Base-by-base conservation (phyloP, 1,284 basidiomycete genomes). In the Ceratobasidium sp. region DNA sequence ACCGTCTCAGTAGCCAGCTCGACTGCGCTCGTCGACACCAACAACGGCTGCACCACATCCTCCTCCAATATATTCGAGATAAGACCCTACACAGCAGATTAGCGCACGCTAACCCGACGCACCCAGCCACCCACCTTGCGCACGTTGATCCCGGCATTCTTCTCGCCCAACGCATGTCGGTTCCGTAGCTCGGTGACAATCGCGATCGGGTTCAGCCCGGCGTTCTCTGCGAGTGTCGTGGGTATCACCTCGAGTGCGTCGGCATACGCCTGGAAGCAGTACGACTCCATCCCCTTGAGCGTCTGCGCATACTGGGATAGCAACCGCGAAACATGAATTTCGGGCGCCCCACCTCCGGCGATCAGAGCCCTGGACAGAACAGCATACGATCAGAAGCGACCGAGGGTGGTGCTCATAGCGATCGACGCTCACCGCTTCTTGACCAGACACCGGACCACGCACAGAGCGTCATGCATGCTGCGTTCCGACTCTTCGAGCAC, bases 181-280 rank as follows among this genome's bases (percentile, higher is more conserved):
- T 99, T 99, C 76, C 97, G 88, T 73, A 99, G 84, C 81, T 99
- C 97, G 38, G 97, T 99, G 67, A 99, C 96, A 78, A 99, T 99
- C 16, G 94, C 91, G 76, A 99, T 98, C 6, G 97, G 95, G 83
- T 99, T 98, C 75, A 99, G 84, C 60, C 97, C 97, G 9, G 97
- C 97, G 79, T 99, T 99, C 83, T 99, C 97, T 11, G 97, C 97
- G 9, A 99, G 86, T 0, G 97, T 99, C 2, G 93, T 98, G 1
- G 97, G 97, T 77, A 99, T 98, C 74, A 99, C 91, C 82, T 99
- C 97, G 72, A 99, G 87, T 5, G 97, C 95, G 79, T 99, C 97
- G 44, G 97, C 95, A 78, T 95, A 99, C 3, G 96, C 96, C 79
- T 97, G 93, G 89, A 96, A 98, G 82, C 97, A 98, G 82, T 99